Percentiles rank a stretch among this genome's conserved stretches.
Evolutionary conservation across 139 green algal species (phyloP).

Genomic region (Picochlorum costavermella): DNA sequence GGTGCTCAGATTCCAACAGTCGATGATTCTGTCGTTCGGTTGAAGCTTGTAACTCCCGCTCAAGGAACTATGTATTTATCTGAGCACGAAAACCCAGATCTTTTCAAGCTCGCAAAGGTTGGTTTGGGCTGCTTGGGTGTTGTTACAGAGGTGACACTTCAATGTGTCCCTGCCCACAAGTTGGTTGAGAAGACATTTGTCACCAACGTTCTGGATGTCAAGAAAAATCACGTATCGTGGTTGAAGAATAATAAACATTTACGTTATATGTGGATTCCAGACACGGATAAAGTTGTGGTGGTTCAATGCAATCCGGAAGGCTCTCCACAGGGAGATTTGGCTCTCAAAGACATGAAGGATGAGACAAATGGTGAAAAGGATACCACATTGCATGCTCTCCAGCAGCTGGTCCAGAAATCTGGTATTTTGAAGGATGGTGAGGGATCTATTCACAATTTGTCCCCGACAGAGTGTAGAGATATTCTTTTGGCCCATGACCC

Average conservation of each 20-base stretch:
- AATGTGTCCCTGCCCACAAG: slow-evolving; percentile 48
- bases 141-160: slow-evolving; percentile 79
- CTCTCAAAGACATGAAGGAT: slow-evolving; percentile 13
- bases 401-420: background rate
- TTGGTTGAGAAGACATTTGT: slow-evolving; percentile 78
- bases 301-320: slow-evolving; percentile 28
- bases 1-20: slow-evolving; percentile 83
- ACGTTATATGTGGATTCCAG: slow-evolving; percentile 96
- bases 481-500: slow-evolving; percentile 62
- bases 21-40: slow-evolving; percentile 78
- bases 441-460: slow-evolving; percentile 16
- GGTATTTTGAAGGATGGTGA: background rate
- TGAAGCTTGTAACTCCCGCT: slow-evolving; percentile 86
- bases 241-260: slow-evolving; percentile 72
- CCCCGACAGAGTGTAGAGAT: slow-evolving; percentile 71
- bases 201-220: slow-evolving; percentile 40
- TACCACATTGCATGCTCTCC: background rate
- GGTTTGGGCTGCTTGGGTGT: slow-evolving; percentile 83
- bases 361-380: background rate
- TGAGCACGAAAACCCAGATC: slow-evolving; percentile 42
- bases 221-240: slow-evolving; percentile 59
- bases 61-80: slow-evolving; percentile 57
- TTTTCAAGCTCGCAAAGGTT: slow-evolving; percentile 72
- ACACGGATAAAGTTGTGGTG: slow-evolving; percentile 82
- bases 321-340: background rate